Conservation (phyloP, 2,329 filamentous ascomycete species). For the Alternaria incomplexa region DNA sequence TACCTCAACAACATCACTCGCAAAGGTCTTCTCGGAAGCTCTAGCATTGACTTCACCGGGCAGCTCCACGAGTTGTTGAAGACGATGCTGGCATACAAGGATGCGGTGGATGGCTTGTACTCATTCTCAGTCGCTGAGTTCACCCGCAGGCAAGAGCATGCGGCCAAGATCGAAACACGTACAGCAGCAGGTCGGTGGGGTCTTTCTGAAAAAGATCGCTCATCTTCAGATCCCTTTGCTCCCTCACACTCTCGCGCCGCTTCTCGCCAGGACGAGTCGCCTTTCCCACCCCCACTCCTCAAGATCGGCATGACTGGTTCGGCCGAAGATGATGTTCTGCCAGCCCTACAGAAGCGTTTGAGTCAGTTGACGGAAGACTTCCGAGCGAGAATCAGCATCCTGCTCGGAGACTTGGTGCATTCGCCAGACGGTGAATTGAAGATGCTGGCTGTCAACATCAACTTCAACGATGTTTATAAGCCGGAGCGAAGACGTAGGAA, state of each 20-base stretch:
- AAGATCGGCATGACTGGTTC: slow-evolving; percentile 41
- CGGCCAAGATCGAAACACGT: slow-evolving; percentile 71
- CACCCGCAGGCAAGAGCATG: slow-evolving; percentile 84
- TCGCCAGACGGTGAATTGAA: slow-evolving; percentile 95
- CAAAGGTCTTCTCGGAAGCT: slow-evolving; percentile 87
- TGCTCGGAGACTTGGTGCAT: slow-evolving; percentile 89
- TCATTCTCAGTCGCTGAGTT: slow-evolving; percentile 95
- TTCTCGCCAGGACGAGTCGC: slow-evolving; percentile 46
- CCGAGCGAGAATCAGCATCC: slow-evolving; percentile 73
- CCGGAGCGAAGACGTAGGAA: slow-evolving; percentile 70
- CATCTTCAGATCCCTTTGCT: slow-evolving; percentile 32
- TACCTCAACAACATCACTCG: slow-evolving; percentile 95
- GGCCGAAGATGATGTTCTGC: slow-evolving; percentile 70
- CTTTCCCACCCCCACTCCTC: slow-evolving; percentile 52
- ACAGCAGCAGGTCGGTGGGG: slow-evolving; percentile 71
- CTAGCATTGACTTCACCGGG: slow-evolving; percentile 75
- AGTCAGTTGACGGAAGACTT: slow-evolving; percentile 77
- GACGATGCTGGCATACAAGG: slow-evolving; percentile 91
- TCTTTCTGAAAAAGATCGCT: slow-evolving; percentile 59
- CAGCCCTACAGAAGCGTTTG: slow-evolving; percentile 76
- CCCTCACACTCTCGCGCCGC: slow-evolving; percentile 21
- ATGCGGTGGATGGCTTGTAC: slow-evolving; percentile 92
- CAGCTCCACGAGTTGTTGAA: slow-evolving; percentile 93
- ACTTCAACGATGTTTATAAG: slow-evolving; percentile 97
- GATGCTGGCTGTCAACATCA: slow-evolving; percentile 96